Conservation (phyloP, 176 grass and related monocot genomes). For the Musa schizocarpa region DNA sequence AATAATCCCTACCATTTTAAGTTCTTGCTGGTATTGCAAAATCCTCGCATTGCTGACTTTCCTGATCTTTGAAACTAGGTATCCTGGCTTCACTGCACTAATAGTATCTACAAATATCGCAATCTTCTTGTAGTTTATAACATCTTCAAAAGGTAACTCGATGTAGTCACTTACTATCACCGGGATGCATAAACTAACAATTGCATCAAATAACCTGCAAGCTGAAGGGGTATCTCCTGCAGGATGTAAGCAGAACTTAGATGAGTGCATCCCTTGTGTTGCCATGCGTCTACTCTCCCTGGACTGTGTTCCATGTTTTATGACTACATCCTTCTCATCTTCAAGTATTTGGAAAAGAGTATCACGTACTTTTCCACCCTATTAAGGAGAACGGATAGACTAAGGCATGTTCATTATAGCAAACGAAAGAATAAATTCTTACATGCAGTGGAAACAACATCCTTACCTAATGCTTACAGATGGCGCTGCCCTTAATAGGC, state of each 20-base stretch:
- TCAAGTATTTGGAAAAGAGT: constrained; percentile 19
- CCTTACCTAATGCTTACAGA: background rate
- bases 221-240: constrained; percentile 18
- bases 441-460: background rate
- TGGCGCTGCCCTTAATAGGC: too few relatives aligned
- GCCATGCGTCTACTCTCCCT: constrained; percentile 16
- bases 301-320: constrained; percentile 14
- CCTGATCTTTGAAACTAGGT: constrained; percentile 47
- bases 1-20: constrained; percentile 55
- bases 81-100: constrained; percentile 60
- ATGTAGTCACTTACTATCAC: constrained; percentile 11
- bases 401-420: background rate
- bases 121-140: constrained; percentile 38
- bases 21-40: constrained; percentile 73
- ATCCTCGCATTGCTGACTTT: constrained; percentile 49
- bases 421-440: background rate
- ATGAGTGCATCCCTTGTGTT: constrained; percentile 11
- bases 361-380: constrained; percentile 16
- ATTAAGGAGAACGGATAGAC: background rate
- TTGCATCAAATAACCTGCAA: constrained; percentile 18
- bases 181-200: constrained; percentile 17
- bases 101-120: constrained; percentile 69
- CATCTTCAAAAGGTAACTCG: constrained; percentile 18
- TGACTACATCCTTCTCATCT: constrained; percentile 16
- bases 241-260: constrained; percentile 17